Evolutionary conservation across 2,329 filamentous ascomycete genomes (phyloP), one percentile per base, ranked within the genome.

Genomic region (Paraconiothyrium sp.): DNA sequence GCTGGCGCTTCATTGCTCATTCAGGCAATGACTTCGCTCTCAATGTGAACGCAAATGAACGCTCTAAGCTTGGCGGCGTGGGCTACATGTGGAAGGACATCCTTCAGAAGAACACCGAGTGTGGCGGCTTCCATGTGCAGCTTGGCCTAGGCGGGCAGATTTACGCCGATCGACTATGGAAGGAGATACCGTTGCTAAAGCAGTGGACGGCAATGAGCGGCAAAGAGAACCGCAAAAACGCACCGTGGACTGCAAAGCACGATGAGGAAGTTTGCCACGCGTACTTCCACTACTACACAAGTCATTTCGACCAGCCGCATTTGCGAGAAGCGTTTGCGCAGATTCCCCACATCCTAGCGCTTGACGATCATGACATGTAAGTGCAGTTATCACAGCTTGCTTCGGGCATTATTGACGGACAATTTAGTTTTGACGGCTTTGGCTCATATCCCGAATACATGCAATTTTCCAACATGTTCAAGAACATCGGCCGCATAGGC

Each of bases 11-110:
- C 76, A 91, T 98, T 70, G 92, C 94, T 11, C 95, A 97, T 72
- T 97, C 94, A 14, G 94, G 94, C 3, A 98, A 98, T 74, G 95
- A 99, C 76, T 99, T 98, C 77, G 91, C 93, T 0, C 85, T 96
- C 32, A 90, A 91, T 66, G 95, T 97, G 1, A 93, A 90, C 64
- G 90, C 93, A 58, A 93, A 91, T 63, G 95, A 99, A 70, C 88
- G 94, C 47, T 88, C 90, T 35, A 92, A 91, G 70, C 86, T 98
- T 1, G 95, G 95, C 34, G 95, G 95, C 1, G 87, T 96, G 1
- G 92, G 94, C 0, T 92, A 95, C 75, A 97, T 99, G 94, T 99
- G 95, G 95, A 98, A 97, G 74, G 95, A 99, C 72, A 94, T 99
- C 32, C 85, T 99, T 75, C 93, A 97, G 80, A 97, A 97, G 84